A percentile compares a stretch with the other conserved stretches of the same genome.
These are phyloP conservation scores for Penicillium psychrosexuale DNA, from an alignment of 2,329 filamentous ascomycete species.

Conservation along the genomic window DNA sequence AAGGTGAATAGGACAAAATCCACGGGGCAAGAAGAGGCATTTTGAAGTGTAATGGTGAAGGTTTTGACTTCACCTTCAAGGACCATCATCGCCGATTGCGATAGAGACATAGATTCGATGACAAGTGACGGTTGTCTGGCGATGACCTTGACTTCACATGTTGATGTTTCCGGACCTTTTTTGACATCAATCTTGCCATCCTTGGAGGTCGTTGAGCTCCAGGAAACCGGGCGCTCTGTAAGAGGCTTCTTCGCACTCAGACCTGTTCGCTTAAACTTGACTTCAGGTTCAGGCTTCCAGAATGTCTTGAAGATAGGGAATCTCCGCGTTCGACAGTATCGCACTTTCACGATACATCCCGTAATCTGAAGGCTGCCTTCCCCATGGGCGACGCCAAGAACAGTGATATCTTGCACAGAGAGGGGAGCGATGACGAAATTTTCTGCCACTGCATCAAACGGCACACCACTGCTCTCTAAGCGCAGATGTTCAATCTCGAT, in stretches of 20 bases:
- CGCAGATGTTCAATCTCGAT: conserved; percentile 80
- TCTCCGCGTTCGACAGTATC: conserved; percentile 73
- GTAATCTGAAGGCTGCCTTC: conserved; percentile 69
- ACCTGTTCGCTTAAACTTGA: conserved; percentile 75
- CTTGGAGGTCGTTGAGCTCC: conserved; percentile 42
- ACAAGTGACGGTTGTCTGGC: conserved; percentile 72
- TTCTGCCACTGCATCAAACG: conserved; percentile 65
- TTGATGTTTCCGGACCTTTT: conserved; percentile 35
- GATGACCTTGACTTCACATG: conserved; percentile 67
- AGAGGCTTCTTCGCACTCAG: conserved; percentile 55
- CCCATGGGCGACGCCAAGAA: conserved; percentile 65
- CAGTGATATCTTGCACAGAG: conserved; percentile 71
- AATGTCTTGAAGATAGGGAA: conserved; percentile 79
- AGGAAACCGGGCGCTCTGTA: conserved; percentile 47
- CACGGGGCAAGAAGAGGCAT: conserved; percentile 70
- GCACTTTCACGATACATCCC: conserved; percentile 75
- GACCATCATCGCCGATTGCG: conserved; percentile 85
- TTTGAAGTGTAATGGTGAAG: conserved; percentile 77
- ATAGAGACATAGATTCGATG: conserved; percentile 71
- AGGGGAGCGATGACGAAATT: conserved; percentile 73
- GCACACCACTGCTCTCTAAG: conserved; percentile 69
- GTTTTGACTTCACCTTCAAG: conserved; percentile 79
- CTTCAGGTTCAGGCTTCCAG: conserved; percentile 67
- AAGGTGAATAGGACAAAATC: conserved; percentile 87
- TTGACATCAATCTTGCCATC: conserved; percentile 33